Conservation (phyloP, 352 stramenopile species). For the Aphanomyces euteiches region DNA sequence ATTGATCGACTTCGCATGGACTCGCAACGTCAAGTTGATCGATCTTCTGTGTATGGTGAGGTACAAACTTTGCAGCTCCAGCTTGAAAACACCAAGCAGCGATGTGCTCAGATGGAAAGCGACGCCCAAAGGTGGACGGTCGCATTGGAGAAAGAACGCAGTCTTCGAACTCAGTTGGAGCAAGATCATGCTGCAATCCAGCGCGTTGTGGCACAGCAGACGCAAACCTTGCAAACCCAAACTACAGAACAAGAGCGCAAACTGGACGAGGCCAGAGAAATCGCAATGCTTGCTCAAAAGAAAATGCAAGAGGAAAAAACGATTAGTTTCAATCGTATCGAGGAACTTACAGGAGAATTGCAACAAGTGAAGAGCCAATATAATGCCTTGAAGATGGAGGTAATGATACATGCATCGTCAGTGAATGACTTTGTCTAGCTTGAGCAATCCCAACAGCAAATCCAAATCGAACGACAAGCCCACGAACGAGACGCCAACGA, state of each 20-base stretch:
- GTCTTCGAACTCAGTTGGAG: conserved; percentile 5
- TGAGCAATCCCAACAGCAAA: conserved; percentile 44
- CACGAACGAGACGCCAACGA: conserved; percentile 17
- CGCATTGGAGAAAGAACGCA: conserved; percentile 19
- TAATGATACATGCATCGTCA: neutral
- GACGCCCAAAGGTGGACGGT: conserved; percentile 3
- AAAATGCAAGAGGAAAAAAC: conserved; percentile 21
- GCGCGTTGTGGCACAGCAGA: conserved; percentile 1
- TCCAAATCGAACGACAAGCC: conserved; percentile 18
- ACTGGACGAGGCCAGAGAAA: conserved; percentile 14
- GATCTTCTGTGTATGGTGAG: conserved; percentile 29
- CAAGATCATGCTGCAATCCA: neutral
- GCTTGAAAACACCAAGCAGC: conserved; percentile 43
- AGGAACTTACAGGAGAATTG: neutral
- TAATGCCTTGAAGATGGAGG: neutral
- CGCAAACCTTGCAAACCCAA: neutral
- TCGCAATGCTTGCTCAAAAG: conserved; percentile 23
- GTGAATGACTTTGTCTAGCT: conserved; percentile 33
- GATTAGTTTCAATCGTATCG: neutral
- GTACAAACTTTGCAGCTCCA: conserved; percentile 39
- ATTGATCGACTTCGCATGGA: conserved; percentile 42
- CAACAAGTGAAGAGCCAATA: neutral
- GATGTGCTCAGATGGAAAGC: conserved; percentile 43
- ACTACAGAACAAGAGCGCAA: neutral
- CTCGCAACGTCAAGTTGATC: conserved; percentile 48